Base-by-base conservation (phyloP, 768 basidiomycete species). In the Termitomyces sp. region DNA sequence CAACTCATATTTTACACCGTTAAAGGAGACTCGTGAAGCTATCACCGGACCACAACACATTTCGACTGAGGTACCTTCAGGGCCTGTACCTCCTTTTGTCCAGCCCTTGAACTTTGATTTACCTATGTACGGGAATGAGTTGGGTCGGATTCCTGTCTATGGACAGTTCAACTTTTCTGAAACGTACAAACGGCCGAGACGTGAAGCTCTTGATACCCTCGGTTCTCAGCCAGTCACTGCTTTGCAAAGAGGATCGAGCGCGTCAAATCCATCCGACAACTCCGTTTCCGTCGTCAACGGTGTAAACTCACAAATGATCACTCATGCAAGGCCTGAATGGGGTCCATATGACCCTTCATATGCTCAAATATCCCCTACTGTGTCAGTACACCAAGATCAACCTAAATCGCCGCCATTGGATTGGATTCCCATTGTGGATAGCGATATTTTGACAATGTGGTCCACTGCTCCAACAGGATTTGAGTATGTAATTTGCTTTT, bases 401-500 rank as follows among this genome's bases (percentile, higher is more conserved):
- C 20, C 15, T 18, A 41, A 5, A 5, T n/a, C 39, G 44, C 45
- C 20, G 13, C 42, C 42, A 36, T 57, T 63, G 2, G 63, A 66
- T 26, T 62, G 69, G 26, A 63, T 68, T 34, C 67, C 69, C 16
- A 54, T 70, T 36, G 69, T 78, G 66, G 79, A 85, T 61, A 69
- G 72, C 55, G 80, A 81, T 55, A 79, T 79, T 46, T 75, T 85
- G 62, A 74, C 75, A 15, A 82, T 86, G 80, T 88, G 85, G 86
- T 81, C 83, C 12, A 76, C 72, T 51, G 82, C 84, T 24, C 84
- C 84, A 15, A 75, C 77, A 13, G 77, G 79, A 20, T 85, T 84
- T 55, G 83, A 83, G 86, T 87, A 64, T 62, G 84, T 72, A 39
- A 51, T 33, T 56, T 10, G 18, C 7, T 47, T 55, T 54, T 44